Conservation (phyloP, 129 eudicot genomes). For the Sambucus nigra region DNA sequence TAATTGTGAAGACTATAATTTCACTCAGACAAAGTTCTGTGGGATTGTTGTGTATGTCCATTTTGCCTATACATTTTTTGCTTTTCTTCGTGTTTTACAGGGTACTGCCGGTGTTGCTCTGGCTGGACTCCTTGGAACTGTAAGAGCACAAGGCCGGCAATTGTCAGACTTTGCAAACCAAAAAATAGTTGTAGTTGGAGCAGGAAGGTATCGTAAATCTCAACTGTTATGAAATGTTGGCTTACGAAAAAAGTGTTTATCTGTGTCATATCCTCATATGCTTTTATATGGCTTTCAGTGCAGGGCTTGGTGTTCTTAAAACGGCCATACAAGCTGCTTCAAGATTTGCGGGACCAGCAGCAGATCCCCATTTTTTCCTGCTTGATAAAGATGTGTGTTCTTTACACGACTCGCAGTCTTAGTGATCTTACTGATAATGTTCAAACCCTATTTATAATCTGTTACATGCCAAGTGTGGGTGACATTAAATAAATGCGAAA, state of each 20-base stretch:
- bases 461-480: not conserved
- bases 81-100: slow-evolving; percentile 28
- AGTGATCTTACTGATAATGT: not conserved
- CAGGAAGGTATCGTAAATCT: slow-evolving; percentile 65
- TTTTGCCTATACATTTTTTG: not conserved
- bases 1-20: slow-evolving; percentile 1
- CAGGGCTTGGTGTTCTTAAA: slow-evolving; percentile 98
- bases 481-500: not conserved
- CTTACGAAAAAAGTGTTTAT: not conserved
- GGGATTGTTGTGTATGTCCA: not conserved
- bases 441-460: not conserved
- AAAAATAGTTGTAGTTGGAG: slow-evolving; percentile 91
- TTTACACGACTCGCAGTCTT: slow-evolving; percentile 2
- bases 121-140: slow-evolving; percentile 92
- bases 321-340: slow-evolving; percentile 86
- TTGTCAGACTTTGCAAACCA: slow-evolving; percentile 78
- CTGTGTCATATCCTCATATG: slow-evolving; percentile 8
- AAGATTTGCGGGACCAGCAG: slow-evolving; percentile 67
- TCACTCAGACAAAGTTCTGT: not conserved
- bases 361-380: slow-evolving; percentile 84
- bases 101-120: slow-evolving; percentile 99
- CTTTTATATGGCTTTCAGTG: slow-evolving; percentile 49
- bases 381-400: slow-evolving; percentile 82
- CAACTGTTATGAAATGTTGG: not conserved
- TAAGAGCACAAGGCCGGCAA: slow-evolving; percentile 84